Conservation (phyloP, 257 asterid species). For the Forsythia suspensa region DNA sequence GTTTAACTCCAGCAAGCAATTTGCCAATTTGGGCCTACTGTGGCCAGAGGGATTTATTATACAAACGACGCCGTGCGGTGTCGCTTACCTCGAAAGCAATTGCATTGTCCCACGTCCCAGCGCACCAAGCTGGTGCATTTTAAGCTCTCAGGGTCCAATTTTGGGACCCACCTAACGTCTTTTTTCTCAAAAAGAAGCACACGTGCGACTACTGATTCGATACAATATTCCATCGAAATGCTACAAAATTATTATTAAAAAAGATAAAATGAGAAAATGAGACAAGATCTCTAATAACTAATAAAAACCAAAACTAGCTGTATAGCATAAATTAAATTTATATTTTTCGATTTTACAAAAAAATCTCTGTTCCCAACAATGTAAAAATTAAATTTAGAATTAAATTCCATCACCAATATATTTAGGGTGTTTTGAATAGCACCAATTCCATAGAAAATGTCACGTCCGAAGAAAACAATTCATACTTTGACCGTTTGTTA, state of each 20-base stretch:
- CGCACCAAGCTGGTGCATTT: slow-evolving; percentile 10
- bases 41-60: not conserved
- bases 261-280: not conserved
- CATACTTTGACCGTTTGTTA: too few relatives aligned
- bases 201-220: slow-evolving; percentile 48
- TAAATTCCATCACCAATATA: too few relatives aligned
- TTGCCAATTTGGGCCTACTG: not conserved
- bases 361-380: too few relatives aligned
- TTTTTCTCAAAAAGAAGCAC: slow-evolving; percentile 38
- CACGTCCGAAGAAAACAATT: too few relatives aligned
- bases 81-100: slow-evolving; percentile 46
- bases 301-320: slow-evolving; percentile 23
- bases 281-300: not conserved
- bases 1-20: not conserved
- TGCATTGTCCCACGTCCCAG: slow-evolving; percentile 16
- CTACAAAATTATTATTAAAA: not conserved
- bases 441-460: too few relatives aligned
- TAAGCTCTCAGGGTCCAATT: slow-evolving; percentile 1
- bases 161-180: slow-evolving; percentile 40
- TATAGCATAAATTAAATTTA: not conserved
- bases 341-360: not conserved
- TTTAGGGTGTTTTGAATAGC: too few relatives aligned
- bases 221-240: slow-evolving; percentile 13
- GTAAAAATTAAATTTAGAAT: too few relatives aligned
- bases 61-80: slow-evolving; percentile 37